Percentiles rank a stretch among this genome's conserved stretches.
These are phyloP conservation scores for Fusarium proliferatum DNA, from an alignment of 2,329 filamentous ascomycete species.

Conservation along the genomic window DNA sequence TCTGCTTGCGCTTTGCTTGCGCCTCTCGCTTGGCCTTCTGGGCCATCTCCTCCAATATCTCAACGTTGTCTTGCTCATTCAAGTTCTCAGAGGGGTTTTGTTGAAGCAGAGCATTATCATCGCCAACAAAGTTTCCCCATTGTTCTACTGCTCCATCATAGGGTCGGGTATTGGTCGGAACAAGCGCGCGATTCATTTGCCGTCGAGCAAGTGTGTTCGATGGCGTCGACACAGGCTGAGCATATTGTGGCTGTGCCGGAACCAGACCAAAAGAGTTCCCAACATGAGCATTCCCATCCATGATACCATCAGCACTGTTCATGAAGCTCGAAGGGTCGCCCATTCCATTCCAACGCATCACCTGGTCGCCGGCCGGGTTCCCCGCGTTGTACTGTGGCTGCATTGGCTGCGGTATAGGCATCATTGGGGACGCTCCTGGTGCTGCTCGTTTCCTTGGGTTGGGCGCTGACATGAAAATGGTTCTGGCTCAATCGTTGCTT, in stretches of 20 bases:
- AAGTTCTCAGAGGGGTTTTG: constrained; percentile 50
- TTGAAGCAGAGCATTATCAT: constrained; percentile 53
- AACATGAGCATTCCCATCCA: constrained; percentile 48
- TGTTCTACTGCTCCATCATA: constrained; percentile 55
- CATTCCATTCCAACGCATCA: constrained; percentile 58
- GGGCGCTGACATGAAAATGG: constrained; percentile 57
- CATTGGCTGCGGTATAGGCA: constrained; percentile 63
- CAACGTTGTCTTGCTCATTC: constrained; percentile 75
- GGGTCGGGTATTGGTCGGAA: constrained; percentile 54
- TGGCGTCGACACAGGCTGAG: constrained; percentile 49
- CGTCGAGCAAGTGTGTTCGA: constrained; percentile 65
- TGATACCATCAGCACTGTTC: constrained; percentile 28
- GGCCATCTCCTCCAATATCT: constrained; percentile 82
- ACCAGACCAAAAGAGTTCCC: constrained; percentile 55
- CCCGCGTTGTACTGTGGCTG: constrained; percentile 60
- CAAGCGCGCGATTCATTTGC: constrained; percentile 62
- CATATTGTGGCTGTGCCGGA: constrained; percentile 50
- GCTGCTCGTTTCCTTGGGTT: constrained; percentile 78
- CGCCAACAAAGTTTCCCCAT: constrained; percentile 57
- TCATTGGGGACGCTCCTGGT: constrained; percentile 74
- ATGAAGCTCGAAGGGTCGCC: constrained; percentile 53
- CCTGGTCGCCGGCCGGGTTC: constrained; percentile 60
- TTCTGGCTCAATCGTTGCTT: constrained; percentile 14
- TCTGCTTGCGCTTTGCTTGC: constrained; percentile 91
- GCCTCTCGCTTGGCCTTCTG: constrained; percentile 87